Percentiles rank a stretch among this genome's conserved stretches.
phyloP scores from a whole-genome alignment of 2,329 filamentous ascomycete species.

The Aureobasidium mangrovei region DNA sequence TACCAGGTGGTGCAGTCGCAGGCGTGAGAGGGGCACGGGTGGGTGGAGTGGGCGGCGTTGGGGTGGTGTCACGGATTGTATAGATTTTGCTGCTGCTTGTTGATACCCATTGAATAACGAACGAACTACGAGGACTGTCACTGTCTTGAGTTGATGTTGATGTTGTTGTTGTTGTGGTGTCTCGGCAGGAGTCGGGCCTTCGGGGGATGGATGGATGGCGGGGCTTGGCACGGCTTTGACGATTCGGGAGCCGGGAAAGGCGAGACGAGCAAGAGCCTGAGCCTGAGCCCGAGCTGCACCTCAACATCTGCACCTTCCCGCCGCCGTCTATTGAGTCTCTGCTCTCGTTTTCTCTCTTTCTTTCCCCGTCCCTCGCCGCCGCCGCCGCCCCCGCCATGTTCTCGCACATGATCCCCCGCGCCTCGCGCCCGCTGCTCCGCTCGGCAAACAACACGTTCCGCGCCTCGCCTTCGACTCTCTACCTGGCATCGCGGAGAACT shows the following conservation, averaged over 20 bases:
- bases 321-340: no score
- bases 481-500: constrained; percentile 46
- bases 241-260: background rate
- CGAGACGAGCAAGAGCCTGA: constrained; percentile 1
- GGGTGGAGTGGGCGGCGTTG: background rate
- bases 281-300: background rate
- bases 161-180: background rate
- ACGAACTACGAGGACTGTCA: background rate
- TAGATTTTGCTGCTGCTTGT: background rate
- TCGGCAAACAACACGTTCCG: constrained; percentile 19
- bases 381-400: constrained; percentile 15
- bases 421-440: constrained; percentile 18
- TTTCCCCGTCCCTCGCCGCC: background rate
- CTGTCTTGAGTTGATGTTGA: no score
- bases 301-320: no score
- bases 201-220: background rate
- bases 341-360: background rate
- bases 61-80: background rate
- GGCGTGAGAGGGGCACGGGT: constrained; percentile 23
- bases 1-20: constrained; percentile 48
- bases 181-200: background rate
- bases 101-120: constrained; percentile 4
- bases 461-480: constrained; percentile 32
- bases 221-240: constrained; percentile 8
- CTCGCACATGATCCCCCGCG: constrained; percentile 18